Percentiles rank a stretch among this genome's conserved stretches.
Conservation (phyloP, 179 eudicot genomes). For the Corrigiola litoralis region DNA sequence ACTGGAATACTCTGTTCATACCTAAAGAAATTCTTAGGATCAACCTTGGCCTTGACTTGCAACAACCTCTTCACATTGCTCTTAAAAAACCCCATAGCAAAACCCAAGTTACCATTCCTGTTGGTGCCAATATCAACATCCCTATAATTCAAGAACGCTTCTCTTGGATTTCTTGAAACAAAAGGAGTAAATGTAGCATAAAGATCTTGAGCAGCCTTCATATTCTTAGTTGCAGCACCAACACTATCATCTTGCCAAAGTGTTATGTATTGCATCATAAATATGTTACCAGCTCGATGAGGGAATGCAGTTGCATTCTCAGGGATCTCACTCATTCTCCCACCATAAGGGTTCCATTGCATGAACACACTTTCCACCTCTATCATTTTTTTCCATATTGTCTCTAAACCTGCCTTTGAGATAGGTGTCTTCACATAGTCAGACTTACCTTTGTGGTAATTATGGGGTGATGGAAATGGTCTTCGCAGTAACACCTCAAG, state of each 20-base stretch:
- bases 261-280: slow-evolving; percentile 23
- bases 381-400: slow-evolving; percentile 27
- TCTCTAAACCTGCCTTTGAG: slow-evolving; percentile 21
- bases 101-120: background rate
- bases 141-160: slow-evolving; percentile 35
- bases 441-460: slow-evolving; percentile 22
- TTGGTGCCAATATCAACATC: slow-evolving; percentile 34
- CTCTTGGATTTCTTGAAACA: slow-evolving; percentile 36
- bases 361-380: background rate
- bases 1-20: slow-evolving; percentile 32
- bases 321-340: slow-evolving; percentile 37
- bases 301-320: slow-evolving; percentile 32
- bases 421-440: slow-evolving; percentile 31
- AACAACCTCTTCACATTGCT: slow-evolving; percentile 27
- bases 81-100: slow-evolving; percentile 26
- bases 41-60: slow-evolving; percentile 32
- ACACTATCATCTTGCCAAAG: slow-evolving; percentile 23
- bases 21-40: slow-evolving; percentile 32
- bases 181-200: slow-evolving; percentile 16
- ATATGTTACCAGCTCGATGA: slow-evolving; percentile 32
- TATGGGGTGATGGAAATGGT: background rate
- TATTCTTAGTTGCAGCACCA: background rate
- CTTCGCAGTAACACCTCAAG: slow-evolving; percentile 16
- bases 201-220: slow-evolving; percentile 14
- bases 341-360: slow-evolving; percentile 42